Evolutionary conservation across 768 basidiomycete species (phyloP), one percentile per base, ranked within the genome.

Genomic region (Termitomyces sp.): DNA sequence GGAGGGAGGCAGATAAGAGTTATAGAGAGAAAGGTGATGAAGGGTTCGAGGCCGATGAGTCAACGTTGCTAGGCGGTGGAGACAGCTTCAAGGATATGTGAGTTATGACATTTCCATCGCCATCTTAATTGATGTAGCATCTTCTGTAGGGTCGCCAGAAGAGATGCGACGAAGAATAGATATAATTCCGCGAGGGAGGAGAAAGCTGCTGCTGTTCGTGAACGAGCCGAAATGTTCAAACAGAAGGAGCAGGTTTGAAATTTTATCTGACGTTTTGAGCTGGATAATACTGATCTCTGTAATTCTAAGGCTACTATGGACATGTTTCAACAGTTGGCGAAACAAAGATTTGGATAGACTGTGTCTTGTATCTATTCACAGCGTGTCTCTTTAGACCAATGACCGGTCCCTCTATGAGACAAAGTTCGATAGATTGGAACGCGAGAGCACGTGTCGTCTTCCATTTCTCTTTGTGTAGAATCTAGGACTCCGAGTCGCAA

Each of bases 291-390:
- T 55, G 36, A 46, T 42, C 5, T 13, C 10, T 51, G 26, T 1
- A 26, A 34, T 48, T n/a, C 29, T 4, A 43, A 79, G 77, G 90
- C 86, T 18, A 97, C 93, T 0, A 98, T 98, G 92, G 92, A 92
- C 57, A 95, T 94, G 93, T 94, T 97, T 71, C 90, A 90, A 72
- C 85, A 88, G 62, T 74, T 96, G 68, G 94, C 57, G 22, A 58
- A 58, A n/a, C 57, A 58, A 27, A 53, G 57, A 48, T 58, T 58
- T n/a, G 57, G 57, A 41, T 58, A 56, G 29, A 29, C 16, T 13
- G 16, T 26, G 6, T 39, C 36, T 20, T 42, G 37, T 47, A 37
- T 37, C 3, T 27, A 26, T 46, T 2, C 20, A n/a, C 20, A 20
- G 12, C 22, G 31, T 14, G 13, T 12, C 12, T 18, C 16, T n/a